Evolutionary conservation across 768 basidiomycete species (phyloP).

Genomic region (Psilocybe sp.): DNA sequence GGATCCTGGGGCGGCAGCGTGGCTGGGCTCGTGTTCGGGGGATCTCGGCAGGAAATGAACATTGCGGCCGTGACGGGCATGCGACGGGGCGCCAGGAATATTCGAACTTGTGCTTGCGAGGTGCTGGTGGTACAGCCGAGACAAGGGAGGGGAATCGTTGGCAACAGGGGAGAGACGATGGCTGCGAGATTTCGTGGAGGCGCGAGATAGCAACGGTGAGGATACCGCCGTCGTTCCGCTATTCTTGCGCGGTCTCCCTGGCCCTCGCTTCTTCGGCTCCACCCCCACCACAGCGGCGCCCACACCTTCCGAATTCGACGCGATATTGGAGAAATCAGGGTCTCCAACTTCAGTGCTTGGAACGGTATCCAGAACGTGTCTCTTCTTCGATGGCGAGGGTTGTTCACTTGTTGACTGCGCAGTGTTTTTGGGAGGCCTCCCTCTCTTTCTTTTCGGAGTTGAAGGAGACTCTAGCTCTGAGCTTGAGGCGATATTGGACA

Average conservation of each 20-base stretch:
- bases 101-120: too few species aligned
- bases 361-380: not conserved
- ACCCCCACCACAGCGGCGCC: not conserved
- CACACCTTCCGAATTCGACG: conserved; percentile 6
- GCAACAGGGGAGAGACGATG: not conserved
- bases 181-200: not conserved
- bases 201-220: not conserved
- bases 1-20: too few species aligned
- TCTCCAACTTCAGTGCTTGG: conserved; percentile 5
- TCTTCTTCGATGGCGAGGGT: not conserved
- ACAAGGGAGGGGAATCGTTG: too few species aligned
- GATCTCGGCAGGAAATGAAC: too few species aligned
- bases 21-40: too few species aligned
- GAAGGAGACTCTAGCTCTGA: not conserved
- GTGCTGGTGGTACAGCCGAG: too few species aligned
- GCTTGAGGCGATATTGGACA: conserved; percentile 1
- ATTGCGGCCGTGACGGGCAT: too few species aligned
- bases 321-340: conserved; percentile 7
- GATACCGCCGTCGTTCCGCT: not conserved
- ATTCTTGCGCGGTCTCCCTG: conserved; percentile 12
- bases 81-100: too few species aligned
- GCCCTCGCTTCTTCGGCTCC: conserved; percentile 12
- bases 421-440: conserved; percentile 7
- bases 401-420: not conserved
- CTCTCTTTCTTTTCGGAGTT: conserved; percentile 3